These are phyloP conservation scores for Cladosporium sp. DNA, from an alignment of 2,329 filamentous ascomycete species.

Conservation along the genomic window DNA sequence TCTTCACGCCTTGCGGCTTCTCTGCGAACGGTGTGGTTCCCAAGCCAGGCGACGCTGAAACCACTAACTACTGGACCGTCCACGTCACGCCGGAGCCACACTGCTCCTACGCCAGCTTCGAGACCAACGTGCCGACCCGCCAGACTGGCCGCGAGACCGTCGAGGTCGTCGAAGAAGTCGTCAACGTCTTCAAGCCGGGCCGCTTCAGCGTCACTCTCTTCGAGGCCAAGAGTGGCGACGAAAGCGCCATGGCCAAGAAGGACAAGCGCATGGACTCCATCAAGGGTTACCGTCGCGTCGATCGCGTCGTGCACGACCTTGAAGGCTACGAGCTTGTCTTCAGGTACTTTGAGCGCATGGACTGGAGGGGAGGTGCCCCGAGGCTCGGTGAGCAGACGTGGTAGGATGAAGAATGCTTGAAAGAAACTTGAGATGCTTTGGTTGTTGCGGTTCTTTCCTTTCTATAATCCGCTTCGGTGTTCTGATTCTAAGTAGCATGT, in stretches of 20 bases:
- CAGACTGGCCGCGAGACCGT: slow-evolving; percentile 84
- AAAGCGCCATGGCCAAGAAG: slow-evolving; percentile 40
- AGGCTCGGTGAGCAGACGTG: slow-evolving; percentile 52
- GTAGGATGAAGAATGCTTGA: background rate
- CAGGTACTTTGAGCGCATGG: slow-evolving; percentile 89
- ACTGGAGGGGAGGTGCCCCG: slow-evolving; percentile 65
- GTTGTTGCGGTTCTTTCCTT: background rate
- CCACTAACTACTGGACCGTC: slow-evolving; percentile 91
- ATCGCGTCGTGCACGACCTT: slow-evolving; percentile 94
- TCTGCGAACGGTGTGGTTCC: slow-evolving; percentile 96
- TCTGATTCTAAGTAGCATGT: background rate
- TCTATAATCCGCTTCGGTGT: background rate
- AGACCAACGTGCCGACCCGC: slow-evolving; percentile 91
- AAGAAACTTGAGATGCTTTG: background rate
- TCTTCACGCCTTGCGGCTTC: slow-evolving; percentile 95
- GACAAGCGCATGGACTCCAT: slow-evolving; percentile 67
- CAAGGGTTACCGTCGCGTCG: slow-evolving; percentile 80
- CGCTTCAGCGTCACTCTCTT: slow-evolving; percentile 97
- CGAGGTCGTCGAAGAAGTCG: slow-evolving; percentile 90
- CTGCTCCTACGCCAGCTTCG: slow-evolving; percentile 96
- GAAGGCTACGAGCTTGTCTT: slow-evolving; percentile 97
- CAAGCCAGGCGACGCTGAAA: slow-evolving; percentile 51
- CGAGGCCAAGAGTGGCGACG: slow-evolving; percentile 67
- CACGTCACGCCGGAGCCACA: slow-evolving; percentile 96
- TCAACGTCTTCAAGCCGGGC: slow-evolving; percentile 94